A percentile compares a stretch with the other conserved stretches of the same genome.
phyloP scores from a whole-genome alignment of 441 rosid genomes.

The Arabidopsis hybrid region DNA sequence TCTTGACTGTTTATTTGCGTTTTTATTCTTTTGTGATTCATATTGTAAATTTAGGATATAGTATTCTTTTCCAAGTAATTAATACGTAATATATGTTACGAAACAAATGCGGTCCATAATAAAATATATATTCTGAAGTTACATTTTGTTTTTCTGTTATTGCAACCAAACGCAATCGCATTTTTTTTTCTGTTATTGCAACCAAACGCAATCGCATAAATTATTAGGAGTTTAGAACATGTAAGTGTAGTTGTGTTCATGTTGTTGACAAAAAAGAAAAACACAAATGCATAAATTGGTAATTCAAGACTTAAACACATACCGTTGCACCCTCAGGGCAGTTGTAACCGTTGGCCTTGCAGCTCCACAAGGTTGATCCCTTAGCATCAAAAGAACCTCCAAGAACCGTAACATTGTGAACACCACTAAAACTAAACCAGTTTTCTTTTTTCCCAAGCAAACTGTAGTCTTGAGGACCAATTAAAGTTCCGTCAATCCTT shows the following conservation, averaged over 20 bases:
- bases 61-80: not conserved
- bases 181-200: not conserved
- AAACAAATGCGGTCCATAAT: no score
- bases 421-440: constrained; percentile 42
- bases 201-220: not conserved
- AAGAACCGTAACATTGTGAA: constrained; percentile 40
- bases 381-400: constrained; percentile 65
- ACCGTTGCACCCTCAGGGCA: constrained; percentile 69
- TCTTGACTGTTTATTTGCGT: not conserved
- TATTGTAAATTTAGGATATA: not conserved
- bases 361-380: constrained; percentile 58
- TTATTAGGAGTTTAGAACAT: not conserved
- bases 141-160: no score
- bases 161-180: no score
- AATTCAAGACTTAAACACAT: not conserved
- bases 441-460: constrained; percentile 35
- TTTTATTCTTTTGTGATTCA: not conserved
- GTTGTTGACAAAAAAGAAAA: not conserved
- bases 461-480: constrained; percentile 43
- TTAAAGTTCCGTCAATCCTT: constrained; percentile 46
- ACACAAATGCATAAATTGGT: not conserved
- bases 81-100: no score
- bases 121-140: no score
- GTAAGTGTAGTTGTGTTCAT: not conserved
- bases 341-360: constrained; percentile 44